phyloP scores from a whole-genome alignment of 1,284 basidiomycete genomes.

The Exsudoporus floridanus region DNA sequence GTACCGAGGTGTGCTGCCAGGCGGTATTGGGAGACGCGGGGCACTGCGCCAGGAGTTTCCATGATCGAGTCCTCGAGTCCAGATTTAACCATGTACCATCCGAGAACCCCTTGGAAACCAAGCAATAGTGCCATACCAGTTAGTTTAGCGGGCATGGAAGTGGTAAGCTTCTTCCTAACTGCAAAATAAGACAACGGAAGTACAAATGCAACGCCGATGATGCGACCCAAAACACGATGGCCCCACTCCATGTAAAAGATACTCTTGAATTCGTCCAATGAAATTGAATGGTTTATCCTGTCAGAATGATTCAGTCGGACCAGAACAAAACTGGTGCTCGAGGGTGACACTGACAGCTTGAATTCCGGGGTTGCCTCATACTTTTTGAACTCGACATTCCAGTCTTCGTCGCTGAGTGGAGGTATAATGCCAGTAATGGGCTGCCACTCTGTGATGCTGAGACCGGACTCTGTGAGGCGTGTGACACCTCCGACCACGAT shows the following conservation, averaged over 20 bases:
- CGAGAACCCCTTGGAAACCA: slow-evolving; percentile 87
- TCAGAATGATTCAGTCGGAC: slow-evolving; percentile 5
- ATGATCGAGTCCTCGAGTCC: slow-evolving; percentile 86
- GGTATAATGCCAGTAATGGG: slow-evolving; percentile 90
- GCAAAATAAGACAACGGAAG: slow-evolving; percentile 80
- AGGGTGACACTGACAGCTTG: slow-evolving; percentile 68
- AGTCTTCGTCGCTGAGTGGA: slow-evolving; percentile 75
- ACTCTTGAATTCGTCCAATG: slow-evolving; percentile 88
- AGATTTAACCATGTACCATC: slow-evolving; percentile 99
- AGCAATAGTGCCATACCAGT: slow-evolving; percentile 76
- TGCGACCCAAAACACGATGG: slow-evolving; percentile 90
- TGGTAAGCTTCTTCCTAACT: slow-evolving; percentile 64
- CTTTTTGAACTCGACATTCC: slow-evolving; percentile 92
- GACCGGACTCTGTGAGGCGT: slow-evolving; percentile 93
- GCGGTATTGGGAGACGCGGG: slow-evolving; percentile 95
- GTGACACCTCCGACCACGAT: slow-evolving; percentile 97
- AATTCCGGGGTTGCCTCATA: slow-evolving; percentile 97
- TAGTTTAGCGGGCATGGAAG: slow-evolving; percentile 62
- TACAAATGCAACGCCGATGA: slow-evolving; percentile 84
- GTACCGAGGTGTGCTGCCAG: slow-evolving; percentile 92
- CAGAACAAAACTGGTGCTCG: not conserved
- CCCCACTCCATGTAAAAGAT: slow-evolving; percentile 99
- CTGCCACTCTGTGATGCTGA: slow-evolving; percentile 98
- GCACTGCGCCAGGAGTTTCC: slow-evolving; percentile 79
- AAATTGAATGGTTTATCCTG: slow-evolving; percentile 88